Base-by-base conservation (phyloP, 345 rosid species). In the Alliaria petiolata region DNA sequence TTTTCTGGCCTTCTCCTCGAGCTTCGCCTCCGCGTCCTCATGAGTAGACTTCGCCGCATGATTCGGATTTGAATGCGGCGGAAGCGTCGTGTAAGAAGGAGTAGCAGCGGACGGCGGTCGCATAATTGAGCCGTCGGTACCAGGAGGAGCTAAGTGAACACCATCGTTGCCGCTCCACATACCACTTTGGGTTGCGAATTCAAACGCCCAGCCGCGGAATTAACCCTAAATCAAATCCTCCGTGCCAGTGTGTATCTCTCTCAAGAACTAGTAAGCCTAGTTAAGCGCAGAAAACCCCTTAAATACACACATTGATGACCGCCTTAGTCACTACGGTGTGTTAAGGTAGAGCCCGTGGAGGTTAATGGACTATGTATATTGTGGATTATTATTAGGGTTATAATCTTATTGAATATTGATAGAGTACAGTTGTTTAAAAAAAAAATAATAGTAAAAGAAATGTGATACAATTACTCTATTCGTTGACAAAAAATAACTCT, bases 1-100 rank as follows among this genome's bases (percentile, higher is more conserved):
- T 66, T 95, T 95, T 15, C 96, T 76, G 2, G 99, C 99, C 81
- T 95, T 95, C 88, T 95, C 98, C 80, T 89, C 99, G 31, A 95
- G 81, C 84, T 69, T 83, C 5, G 95, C 97, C 89, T 95, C 98
- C 7, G 85, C 84, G 49, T 95, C 90, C 30, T 82, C 84, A 1
- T 86, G 81, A 8, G 89, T 79, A 40, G 83, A 78, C n/a, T 72
- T 69, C 4, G 12, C 54, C 53, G 30, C 43, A 8, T 78, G 76
- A 52, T 7, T 54, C n/a, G 81, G 82, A 12, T 67, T 58, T 14
- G 86, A 79, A 28, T 78, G 86, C 33, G 89, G 78, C 1, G 84
- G 84, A 43, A 95, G 82, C 9, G 86, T 85, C 1, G 98, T 87
- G 79, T 91, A 95, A 3, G 98, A 91, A 38, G 98, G 98, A 65